A percentile compares a stretch with the other conserved stretches of the same genome.
Evolutionary conservation across 768 basidiomycete genomes (phyloP).

Genomic region (Suillus lakei): DNA sequence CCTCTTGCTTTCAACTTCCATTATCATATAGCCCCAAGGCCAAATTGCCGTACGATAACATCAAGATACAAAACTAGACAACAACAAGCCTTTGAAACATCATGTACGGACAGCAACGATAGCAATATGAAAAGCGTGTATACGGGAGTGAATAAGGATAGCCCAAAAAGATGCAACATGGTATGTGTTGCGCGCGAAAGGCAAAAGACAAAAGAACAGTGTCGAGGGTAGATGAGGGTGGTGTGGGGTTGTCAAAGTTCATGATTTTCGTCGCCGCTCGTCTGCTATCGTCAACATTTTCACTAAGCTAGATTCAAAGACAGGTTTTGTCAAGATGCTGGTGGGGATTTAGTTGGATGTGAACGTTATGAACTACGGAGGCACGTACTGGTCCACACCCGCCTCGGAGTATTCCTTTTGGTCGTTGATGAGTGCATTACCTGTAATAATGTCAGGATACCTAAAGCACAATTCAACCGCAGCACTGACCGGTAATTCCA

Average conservation of each 20-base stretch:
- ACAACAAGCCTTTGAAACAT: background rate
- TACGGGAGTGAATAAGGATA: slow-evolving; percentile 5
- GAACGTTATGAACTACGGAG: background rate
- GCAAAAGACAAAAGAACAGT: slow-evolving; percentile 6
- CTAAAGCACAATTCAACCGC: background rate
- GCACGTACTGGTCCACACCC: slow-evolving; percentile 71
- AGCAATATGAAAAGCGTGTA: background rate
- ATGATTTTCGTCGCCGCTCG: slow-evolving; percentile 37
- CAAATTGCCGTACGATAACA: background rate
- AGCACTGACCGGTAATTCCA: slow-evolving; percentile 67
- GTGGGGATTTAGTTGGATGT: slow-evolving; percentile 5
- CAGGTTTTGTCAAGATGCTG: slow-evolving; percentile 82
- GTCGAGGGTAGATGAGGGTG: background rate
- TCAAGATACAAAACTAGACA: background rate
- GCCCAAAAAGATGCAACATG: slow-evolving; percentile 3
- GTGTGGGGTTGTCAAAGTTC: background rate
- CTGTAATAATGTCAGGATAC: slow-evolving; percentile 34
- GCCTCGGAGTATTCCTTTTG: slow-evolving; percentile 79
- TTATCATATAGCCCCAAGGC: background rate
- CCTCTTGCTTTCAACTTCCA: background rate
- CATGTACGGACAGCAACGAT: background rate
- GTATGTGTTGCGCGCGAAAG: background rate
- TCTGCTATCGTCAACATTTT: slow-evolving; percentile 47
- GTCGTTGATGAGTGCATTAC: slow-evolving; percentile 61
- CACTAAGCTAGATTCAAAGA: slow-evolving; percentile 58